A percentile compares a stretch with the other conserved stretches of the same genome.
Conservation (phyloP, 2,329 filamentous ascomycete species). For the Cercospora sp. region DNA sequence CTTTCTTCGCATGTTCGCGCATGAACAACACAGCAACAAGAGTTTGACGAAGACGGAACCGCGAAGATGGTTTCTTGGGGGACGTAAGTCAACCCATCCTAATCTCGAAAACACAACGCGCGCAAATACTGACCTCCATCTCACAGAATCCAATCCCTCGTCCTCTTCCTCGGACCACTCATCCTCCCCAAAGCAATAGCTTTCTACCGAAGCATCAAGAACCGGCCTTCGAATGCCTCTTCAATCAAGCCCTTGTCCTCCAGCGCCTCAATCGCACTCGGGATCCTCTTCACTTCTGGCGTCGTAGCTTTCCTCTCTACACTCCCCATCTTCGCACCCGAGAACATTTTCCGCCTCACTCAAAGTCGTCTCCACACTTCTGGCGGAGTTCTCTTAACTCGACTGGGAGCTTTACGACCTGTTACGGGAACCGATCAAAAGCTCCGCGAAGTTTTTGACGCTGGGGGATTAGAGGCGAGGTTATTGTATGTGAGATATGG, state of each 20-base stretch:
- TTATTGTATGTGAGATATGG: slow-evolving; percentile 84
- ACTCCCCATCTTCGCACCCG: slow-evolving; percentile 67
- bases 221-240: slow-evolving; percentile 40
- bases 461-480: slow-evolving; percentile 62
- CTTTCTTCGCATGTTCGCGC: not conserved
- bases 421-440: slow-evolving; percentile 63
- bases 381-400: slow-evolving; percentile 79
- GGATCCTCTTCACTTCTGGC: slow-evolving; percentile 59
- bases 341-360: slow-evolving; percentile 79
- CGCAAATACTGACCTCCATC: no score
- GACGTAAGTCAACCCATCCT: slow-evolving; percentile 4
- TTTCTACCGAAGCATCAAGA: slow-evolving; percentile 61
- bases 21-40: not conserved
- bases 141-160: slow-evolving; percentile 46
- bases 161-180: slow-evolving; percentile 66
- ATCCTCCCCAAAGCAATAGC: slow-evolving; percentile 66
- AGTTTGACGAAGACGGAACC: not conserved
- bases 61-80: slow-evolving; percentile 21
- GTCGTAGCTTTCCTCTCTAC: slow-evolving; percentile 60
- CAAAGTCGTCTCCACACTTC: slow-evolving; percentile 81
- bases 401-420: slow-evolving; percentile 62
- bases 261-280: slow-evolving; percentile 58
- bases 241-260: slow-evolving; percentile 54
- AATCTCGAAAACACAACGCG: no score
- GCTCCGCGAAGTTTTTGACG: slow-evolving; percentile 68